Percentiles rank a stretch among this genome's conserved stretches.
phyloP scores from a whole-genome alignment of 1,284 basidiomycete species.

The Takashimella koratensis region DNA sequence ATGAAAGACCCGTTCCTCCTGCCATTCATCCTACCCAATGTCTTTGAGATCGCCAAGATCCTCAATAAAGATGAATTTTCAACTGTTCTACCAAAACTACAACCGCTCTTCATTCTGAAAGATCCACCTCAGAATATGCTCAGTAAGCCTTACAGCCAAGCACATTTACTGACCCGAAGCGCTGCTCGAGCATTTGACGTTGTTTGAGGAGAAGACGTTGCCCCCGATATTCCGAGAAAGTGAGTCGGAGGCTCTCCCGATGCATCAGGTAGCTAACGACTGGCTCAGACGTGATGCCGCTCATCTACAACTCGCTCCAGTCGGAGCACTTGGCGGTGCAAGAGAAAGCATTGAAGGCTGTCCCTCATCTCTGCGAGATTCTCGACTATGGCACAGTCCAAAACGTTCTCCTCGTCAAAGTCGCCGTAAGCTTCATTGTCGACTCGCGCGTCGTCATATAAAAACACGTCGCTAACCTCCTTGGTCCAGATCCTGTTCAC shows the following conservation, averaged over 20 bases:
- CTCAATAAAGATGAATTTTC: slow-evolving; percentile 80
- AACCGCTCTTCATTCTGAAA: slow-evolving; percentile 83
- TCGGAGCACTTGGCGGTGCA: slow-evolving; percentile 86
- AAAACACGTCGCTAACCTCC: background rate
- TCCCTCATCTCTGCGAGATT: slow-evolving; percentile 84
- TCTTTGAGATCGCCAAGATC: slow-evolving; percentile 83
- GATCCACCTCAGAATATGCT: slow-evolving; percentile 98
- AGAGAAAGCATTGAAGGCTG: slow-evolving; percentile 79
- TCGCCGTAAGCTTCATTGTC: slow-evolving; percentile 61
- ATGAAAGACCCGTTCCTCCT: slow-evolving; percentile 90
- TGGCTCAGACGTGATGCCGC: slow-evolving; percentile 75
- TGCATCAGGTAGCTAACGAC: slow-evolving; percentile 3
- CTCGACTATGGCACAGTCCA: slow-evolving; percentile 92
- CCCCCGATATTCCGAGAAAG: slow-evolving; percentile 83
- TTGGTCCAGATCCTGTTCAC: slow-evolving; percentile 74
- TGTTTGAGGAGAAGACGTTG: slow-evolving; percentile 86
- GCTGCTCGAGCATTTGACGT: slow-evolving; percentile 78
- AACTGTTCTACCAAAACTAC: slow-evolving; percentile 73
- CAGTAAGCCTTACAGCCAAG: slow-evolving; percentile 52
- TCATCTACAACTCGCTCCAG: slow-evolving; percentile 93
- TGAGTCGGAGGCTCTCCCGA: slow-evolving; percentile 50
- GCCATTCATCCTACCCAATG: slow-evolving; percentile 95
- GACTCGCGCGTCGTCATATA: background rate
- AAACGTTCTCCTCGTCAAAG: slow-evolving; percentile 76
- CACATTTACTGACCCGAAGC: slow-evolving; percentile 40